Conservation (phyloP, 2,329 filamentous ascomycete genomes). For the Pseudogymnoascus sp. region DNA sequence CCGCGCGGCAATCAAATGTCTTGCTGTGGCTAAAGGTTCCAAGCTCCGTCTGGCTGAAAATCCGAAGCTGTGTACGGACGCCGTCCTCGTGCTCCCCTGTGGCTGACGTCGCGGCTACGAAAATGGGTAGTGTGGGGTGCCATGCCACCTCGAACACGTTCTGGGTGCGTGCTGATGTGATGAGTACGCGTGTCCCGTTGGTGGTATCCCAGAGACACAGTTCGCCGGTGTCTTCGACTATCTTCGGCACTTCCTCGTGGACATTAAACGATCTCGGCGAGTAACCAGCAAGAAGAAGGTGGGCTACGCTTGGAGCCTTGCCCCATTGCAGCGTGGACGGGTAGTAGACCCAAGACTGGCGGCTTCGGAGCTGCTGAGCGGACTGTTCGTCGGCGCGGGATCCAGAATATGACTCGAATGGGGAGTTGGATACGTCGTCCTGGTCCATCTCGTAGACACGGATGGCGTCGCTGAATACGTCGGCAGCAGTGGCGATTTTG, state of each 20-base stretch:
- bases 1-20: constrained; percentile 49
- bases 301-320: constrained; percentile 33
- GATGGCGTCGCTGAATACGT: constrained; percentile 45
- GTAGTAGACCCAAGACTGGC: constrained; percentile 50
- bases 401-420: constrained; percentile 24
- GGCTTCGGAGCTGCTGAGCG: constrained; percentile 16
- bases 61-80: constrained; percentile 48
- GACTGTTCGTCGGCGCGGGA: constrained; percentile 19
- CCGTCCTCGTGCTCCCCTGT: constrained; percentile 37
- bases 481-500: constrained; percentile 51
- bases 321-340: constrained; percentile 59
- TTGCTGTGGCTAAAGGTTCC: constrained; percentile 40
- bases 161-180: constrained; percentile 44
- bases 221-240: constrained; percentile 50
- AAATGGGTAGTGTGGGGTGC: constrained; percentile 48
- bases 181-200: constrained; percentile 32
- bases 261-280: constrained; percentile 49
- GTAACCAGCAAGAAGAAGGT: constrained; percentile 53
- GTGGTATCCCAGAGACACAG: constrained; percentile 51
- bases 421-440: constrained; percentile 28
- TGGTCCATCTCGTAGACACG: constrained; percentile 45
- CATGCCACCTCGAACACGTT: constrained; percentile 59
- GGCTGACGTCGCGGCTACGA: constrained; percentile 51
- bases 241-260: constrained; percentile 49
- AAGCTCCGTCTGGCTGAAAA: constrained; percentile 37